Evolutionary conservation across 2,329 filamentous ascomycete genomes (phyloP).

Genomic region (Cladosporium sp.): DNA sequence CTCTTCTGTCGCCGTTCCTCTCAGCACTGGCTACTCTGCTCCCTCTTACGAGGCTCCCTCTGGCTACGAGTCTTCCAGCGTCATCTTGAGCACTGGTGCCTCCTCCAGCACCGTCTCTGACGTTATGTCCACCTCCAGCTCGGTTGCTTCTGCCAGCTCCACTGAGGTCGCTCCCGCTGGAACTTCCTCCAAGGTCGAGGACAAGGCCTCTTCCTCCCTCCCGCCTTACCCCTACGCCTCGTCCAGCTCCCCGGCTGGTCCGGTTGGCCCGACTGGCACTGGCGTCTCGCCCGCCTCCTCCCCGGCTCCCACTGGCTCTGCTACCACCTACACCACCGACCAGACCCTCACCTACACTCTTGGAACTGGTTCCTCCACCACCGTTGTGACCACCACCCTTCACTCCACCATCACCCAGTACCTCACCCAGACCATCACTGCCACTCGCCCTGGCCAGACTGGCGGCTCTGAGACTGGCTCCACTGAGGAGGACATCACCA

Average conservation of each 20-base stretch:
- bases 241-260: slow-evolving; percentile 14
- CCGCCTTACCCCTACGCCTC: slow-evolving; percentile 16
- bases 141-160: slow-evolving; percentile 4
- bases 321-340: slow-evolving; percentile 26
- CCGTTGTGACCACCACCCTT: slow-evolving; percentile 32
- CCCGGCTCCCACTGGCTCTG: slow-evolving; percentile 15
- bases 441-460: slow-evolving; percentile 18
- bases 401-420: slow-evolving; percentile 32
- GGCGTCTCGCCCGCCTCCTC: slow-evolving; percentile 7
- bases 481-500: slow-evolving; percentile 16
- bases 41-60: slow-evolving; percentile 9
- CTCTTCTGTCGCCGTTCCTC: neutral
- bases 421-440: slow-evolving; percentile 26
- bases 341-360: slow-evolving; percentile 34
- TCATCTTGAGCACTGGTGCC: slow-evolving; percentile 9
- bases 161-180: slow-evolving; percentile 9
- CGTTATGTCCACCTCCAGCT: slow-evolving; percentile 9
- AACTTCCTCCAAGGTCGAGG: slow-evolving; percentile 15
- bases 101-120: slow-evolving; percentile 14
- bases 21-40: slow-evolving; percentile 4
- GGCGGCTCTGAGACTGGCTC: slow-evolving; percentile 6
- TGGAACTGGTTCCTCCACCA: slow-evolving; percentile 30
- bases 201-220: slow-evolving; percentile 15
- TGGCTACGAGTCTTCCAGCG: slow-evolving; percentile 10
- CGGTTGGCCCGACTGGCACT: slow-evolving; percentile 15